Base-by-base conservation (phyloP, 768 basidiomycete species). In the Mycena belliarum region DNA sequence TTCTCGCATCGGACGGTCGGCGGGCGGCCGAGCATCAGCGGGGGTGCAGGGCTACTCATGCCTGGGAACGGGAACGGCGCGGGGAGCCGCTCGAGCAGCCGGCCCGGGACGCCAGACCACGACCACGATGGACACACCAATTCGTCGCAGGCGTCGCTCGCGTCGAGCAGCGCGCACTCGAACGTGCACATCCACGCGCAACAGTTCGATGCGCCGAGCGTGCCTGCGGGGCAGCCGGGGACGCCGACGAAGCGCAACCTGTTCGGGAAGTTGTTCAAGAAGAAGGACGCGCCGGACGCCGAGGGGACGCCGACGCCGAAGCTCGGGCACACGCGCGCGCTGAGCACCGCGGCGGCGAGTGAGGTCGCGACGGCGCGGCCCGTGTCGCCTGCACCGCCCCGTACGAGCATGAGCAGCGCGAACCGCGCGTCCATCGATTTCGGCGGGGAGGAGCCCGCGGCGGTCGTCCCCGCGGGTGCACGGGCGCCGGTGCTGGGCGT, bases 191-290 rank as follows among this genome's bases (percentile, higher is more conserved):
- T 32, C 7, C 32, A 48, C 20, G 7, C 29, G 12, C 29, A 32
- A 12, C 29, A 32, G 29, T 15, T 24, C 23, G 20, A 37, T 26
- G 46, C 41, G 18, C 65, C 67, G 12, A 52, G 73, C 3, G 49
- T 68, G 1, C 66, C 65, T 9, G 57, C 60, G 20, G n/a, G n/a
- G n/a, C n/a, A n/a, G n/a, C 51, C 65, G n/a, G 56, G 55, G 48
- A 64, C 69, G 45, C 65, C 75, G 46, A 72, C 75, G 63, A 82
- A 85, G 57, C 74, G 83, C 21, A 86, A 83, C 60, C 81, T 93
- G 20, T 88, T 92, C 61, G 80, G 85, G 25, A 88, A 82, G 67
- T 72, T 92, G 32, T 93, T 93, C 76, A 88, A 82, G 67, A 83
- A 79, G 65, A 84, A 80, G 63, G 74, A 73, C 26, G 65, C 21